Evolutionary conservation across 2,329 filamentous ascomycete species (phyloP).

Genomic region (Magnaporthiopsis incrustans): DNA sequence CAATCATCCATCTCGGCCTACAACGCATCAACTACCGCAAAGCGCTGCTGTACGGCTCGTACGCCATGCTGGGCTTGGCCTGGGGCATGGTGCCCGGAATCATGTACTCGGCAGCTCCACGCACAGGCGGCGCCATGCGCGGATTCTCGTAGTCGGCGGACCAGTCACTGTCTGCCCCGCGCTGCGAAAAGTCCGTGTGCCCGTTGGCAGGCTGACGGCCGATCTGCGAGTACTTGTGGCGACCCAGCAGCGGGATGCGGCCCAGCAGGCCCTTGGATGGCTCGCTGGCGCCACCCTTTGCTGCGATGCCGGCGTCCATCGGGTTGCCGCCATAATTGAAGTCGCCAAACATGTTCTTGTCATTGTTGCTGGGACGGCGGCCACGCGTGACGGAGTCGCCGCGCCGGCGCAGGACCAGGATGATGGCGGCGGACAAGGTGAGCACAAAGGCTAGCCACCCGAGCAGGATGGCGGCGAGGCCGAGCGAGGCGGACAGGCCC

Average conservation of each 20-base stretch:
- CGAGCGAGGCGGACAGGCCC: conserved; percentile 18
- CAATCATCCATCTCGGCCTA: too few relatives aligned
- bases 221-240: conserved; percentile 24
- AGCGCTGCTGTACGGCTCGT: conserved; percentile 8
- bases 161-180: conserved; percentile 7
- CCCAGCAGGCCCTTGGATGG: conserved; percentile 12
- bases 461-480: conserved; percentile 18
- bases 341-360: conserved; percentile 1
- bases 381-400: background rate
- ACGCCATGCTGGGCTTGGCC: background rate
- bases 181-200: conserved; percentile 6
- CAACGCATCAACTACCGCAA: background rate
- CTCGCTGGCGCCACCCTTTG: background rate
- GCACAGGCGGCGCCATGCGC: background rate
- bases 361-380: background rate
- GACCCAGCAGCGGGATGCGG: conserved; percentile 17
- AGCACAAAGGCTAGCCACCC: conserved; percentile 19
- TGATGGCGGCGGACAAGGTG: conserved; percentile 15
- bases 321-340: background rate
- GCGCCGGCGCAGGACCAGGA: conserved; percentile 11
- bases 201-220: conserved; percentile 17
- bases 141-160: conserved; percentile 6
- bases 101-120: background rate
- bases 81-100: background rate
- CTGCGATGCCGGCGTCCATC: background rate